Percentiles rank a stretch among this genome's conserved stretches.
Evolutionary conservation across 139 green algal species (phyloP).

Genomic region (Pseudopediastrum boryanum): DNA sequence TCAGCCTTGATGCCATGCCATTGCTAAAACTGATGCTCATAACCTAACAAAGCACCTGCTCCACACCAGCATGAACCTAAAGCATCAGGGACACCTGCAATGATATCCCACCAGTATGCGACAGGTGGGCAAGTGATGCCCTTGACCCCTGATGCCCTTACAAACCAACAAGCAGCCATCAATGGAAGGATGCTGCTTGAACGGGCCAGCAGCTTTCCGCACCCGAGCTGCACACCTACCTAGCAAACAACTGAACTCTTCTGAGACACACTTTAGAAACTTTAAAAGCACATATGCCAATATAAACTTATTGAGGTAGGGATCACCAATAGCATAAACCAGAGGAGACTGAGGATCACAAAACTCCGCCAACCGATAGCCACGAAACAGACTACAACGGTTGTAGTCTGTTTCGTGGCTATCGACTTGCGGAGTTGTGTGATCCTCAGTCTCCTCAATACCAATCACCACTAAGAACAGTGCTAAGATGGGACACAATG

Average conservation of each 20-base stretch:
- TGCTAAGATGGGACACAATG: conserved; percentile 12
- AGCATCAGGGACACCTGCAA: conserved; percentile 30
- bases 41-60: conserved; percentile 8
- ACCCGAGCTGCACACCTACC: background rate
- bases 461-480: conserved; percentile 29
- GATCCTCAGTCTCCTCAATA: conserved; percentile 4
- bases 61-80: conserved; percentile 27
- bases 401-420: too few species aligned
- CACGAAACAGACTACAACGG: conserved; percentile 21
- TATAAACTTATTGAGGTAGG: background rate
- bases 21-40: conserved; percentile 24
- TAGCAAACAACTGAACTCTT: too few species aligned
- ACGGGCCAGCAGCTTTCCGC: background rate
- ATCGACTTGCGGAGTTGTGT: too few species aligned
- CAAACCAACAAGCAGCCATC: conserved; percentile 9
- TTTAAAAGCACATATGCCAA: background rate
- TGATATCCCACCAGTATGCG: conserved; percentile 24
- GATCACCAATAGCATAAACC: background rate
- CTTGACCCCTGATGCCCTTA: background rate
- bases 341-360: conserved; percentile 1
- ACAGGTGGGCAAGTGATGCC: background rate
- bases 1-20: too few species aligned
- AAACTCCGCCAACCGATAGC: conserved; percentile 18
- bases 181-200: background rate
- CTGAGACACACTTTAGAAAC: background rate